Conservation (phyloP, 495 filamentous ascomycete species). For the Lichenothelia convexa region DNA sequence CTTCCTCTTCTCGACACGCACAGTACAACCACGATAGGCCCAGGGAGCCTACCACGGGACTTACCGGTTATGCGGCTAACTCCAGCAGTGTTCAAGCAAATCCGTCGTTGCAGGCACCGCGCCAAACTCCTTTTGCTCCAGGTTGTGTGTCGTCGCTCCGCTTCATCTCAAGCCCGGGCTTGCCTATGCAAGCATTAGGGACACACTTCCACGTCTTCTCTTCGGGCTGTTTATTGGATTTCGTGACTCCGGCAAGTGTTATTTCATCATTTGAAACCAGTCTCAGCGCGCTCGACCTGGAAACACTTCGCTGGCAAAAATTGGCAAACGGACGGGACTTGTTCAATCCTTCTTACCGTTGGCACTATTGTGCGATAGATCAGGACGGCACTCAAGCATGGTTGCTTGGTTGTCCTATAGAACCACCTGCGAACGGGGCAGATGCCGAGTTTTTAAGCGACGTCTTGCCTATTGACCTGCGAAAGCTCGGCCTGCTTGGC, state of each 20-base stretch:
- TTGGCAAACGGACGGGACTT: conserved; percentile 85
- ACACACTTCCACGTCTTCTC: conserved; percentile 91
- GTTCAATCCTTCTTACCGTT: conserved; percentile 69
- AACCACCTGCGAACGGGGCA: conserved; percentile 33
- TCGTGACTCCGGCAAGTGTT: conserved; percentile 79
- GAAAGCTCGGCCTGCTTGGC: conserved; percentile 68
- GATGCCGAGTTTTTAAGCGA: conserved; percentile 70
- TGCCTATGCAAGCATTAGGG: conserved; percentile 73
- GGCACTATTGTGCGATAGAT: conserved; percentile 95
- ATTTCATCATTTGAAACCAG: conserved; percentile 73
- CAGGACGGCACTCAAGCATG: conserved; percentile 88
- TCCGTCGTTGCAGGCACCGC: conserved; percentile 19
- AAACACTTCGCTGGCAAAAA: conserved; percentile 77
- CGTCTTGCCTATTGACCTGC: conserved; percentile 77
- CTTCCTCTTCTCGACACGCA: conserved; percentile 11
- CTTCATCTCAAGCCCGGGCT: conserved; percentile 73
- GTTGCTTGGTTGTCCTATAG: conserved; percentile 78
- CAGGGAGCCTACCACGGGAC: conserved; percentile 22
- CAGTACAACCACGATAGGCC: conserved; percentile 6
- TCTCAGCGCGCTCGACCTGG: conserved; percentile 69
- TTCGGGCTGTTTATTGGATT: conserved; percentile 79
- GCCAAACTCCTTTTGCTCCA: conserved; percentile 54
- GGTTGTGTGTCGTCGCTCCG: conserved; percentile 77
- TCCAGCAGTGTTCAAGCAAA: conserved; percentile 67
- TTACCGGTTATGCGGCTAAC: conserved; percentile 72